These are phyloP conservation scores for Vigna radiata DNA, from an alignment of 306 rosid species.

Conservation along the genomic window DNA sequence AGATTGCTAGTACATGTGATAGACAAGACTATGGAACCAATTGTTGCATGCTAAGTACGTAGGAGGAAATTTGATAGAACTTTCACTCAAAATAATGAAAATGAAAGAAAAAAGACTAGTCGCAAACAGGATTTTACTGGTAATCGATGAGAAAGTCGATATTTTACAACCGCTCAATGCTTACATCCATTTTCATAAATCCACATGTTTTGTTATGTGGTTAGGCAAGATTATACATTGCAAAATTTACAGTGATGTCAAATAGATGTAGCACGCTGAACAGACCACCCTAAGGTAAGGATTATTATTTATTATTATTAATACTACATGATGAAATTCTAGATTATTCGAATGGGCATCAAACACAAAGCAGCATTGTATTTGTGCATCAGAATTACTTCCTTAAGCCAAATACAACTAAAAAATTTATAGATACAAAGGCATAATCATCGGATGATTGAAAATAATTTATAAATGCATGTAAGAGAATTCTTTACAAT, in stretches of 20 bases:
- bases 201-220: slow-evolving; percentile 12
- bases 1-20: slow-evolving; percentile 28
- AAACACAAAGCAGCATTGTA: slow-evolving; percentile 30
- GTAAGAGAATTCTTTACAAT: slow-evolving; percentile 11
- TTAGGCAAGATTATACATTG: slow-evolving; percentile 16
- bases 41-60: neutral
- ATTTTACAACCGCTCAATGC: slow-evolving; percentile 19
- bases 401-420: slow-evolving; percentile 28
- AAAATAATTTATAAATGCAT: slow-evolving; percentile 17
- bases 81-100: slow-evolving; percentile 36
- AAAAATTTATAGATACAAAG: neutral
- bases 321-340: slow-evolving; percentile 6
- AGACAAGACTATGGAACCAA: slow-evolving; percentile 33
- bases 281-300: slow-evolving; percentile 17
- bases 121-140: neutral
- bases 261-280: slow-evolving; percentile 32
- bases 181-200: slow-evolving; percentile 1
- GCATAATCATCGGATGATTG: slow-evolving; percentile 2
- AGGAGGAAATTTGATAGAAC: slow-evolving; percentile 12
- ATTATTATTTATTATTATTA: neutral
- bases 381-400: slow-evolving; percentile 21
- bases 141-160: slow-evolving; percentile 10
- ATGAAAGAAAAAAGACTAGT: neutral
- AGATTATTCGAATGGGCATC: slow-evolving; percentile 18
- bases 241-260: slow-evolving; percentile 27